Evolutionary conservation across 225 moss, liverwort and hornwort genomes (phyloP).

Genomic region (Neckera pumila): DNA sequence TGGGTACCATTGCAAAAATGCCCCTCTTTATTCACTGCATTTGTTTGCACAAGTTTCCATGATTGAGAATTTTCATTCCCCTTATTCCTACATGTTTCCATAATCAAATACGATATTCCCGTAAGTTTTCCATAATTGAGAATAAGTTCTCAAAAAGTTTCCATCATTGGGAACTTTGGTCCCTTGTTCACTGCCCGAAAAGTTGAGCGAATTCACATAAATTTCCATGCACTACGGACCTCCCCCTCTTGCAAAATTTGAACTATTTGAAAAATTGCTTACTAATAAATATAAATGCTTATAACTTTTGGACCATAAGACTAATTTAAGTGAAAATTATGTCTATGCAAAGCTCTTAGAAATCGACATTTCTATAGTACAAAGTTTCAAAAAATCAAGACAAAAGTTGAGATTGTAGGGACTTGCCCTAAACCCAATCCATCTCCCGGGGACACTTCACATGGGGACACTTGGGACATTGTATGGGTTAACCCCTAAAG

Average conservation of each 20-base stretch:
- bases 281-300: too few relatives aligned
- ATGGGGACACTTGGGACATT: too few relatives aligned
- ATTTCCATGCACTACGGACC: not conserved
- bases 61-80: not conserved
- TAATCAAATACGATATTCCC: too few relatives aligned
- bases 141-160: not conserved
- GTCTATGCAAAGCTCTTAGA: not conserved
- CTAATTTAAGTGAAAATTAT: fast-evolving
- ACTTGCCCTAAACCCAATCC: not conserved
- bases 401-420: not conserved
- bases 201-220: not conserved
- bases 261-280: too few relatives aligned
- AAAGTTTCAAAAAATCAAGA: not conserved
- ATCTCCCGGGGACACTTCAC: not conserved
- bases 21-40: not conserved
- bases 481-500: too few relatives aligned
- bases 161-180: not conserved
- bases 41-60: not conserved
- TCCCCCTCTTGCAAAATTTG: not conserved
- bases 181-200: not conserved
- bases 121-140: too few relatives aligned
- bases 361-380: fast-evolving
- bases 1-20: not conserved
- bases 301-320: not conserved
- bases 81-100: not conserved